Conservation (phyloP, 331 rosid genomes). For the Stylosanthes scabra region DNA sequence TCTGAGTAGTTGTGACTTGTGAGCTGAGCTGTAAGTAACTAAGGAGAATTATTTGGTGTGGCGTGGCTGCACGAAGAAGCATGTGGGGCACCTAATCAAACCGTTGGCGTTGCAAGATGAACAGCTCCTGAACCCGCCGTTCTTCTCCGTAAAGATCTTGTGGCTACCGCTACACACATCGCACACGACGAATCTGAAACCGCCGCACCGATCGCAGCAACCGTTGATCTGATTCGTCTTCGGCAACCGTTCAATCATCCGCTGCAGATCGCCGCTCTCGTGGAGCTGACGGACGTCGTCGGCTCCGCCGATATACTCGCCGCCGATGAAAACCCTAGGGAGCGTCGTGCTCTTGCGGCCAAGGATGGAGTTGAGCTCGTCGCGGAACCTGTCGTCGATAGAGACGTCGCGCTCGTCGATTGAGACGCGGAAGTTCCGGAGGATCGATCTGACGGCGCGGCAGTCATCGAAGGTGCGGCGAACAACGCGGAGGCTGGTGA, state of each 20-base stretch:
- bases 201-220: constrained; percentile 80
- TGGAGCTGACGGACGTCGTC: constrained; percentile 60
- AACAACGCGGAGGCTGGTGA: constrained; percentile 81
- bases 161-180: constrained; percentile 79
- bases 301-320: constrained; percentile 68
- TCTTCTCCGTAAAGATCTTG: constrained; percentile 59
- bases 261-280: constrained; percentile 64
- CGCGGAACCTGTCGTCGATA: constrained; percentile 59
- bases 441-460: constrained; percentile 66
- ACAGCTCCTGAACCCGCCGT: constrained; percentile 67
- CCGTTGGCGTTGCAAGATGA: constrained; percentile 70
- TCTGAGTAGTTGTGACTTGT: constrained; percentile 24
- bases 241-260: constrained; percentile 64
- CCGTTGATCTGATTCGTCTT: constrained; percentile 33
- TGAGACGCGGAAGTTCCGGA: constrained; percentile 55
- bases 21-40: constrained; percentile 38
- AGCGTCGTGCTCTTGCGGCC: constrained; percentile 48
- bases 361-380: constrained; percentile 62
- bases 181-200: constrained; percentile 70
- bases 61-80: constrained; percentile 53
- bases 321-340: constrained; percentile 72
- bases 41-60: constrained; percentile 35
- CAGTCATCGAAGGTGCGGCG: constrained; percentile 83
- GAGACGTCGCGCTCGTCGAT: constrained; percentile 87
- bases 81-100: constrained; percentile 67